Base-by-base conservation (phyloP, 768 basidiomycete genomes). In the Amyloporia xantha region DNA sequence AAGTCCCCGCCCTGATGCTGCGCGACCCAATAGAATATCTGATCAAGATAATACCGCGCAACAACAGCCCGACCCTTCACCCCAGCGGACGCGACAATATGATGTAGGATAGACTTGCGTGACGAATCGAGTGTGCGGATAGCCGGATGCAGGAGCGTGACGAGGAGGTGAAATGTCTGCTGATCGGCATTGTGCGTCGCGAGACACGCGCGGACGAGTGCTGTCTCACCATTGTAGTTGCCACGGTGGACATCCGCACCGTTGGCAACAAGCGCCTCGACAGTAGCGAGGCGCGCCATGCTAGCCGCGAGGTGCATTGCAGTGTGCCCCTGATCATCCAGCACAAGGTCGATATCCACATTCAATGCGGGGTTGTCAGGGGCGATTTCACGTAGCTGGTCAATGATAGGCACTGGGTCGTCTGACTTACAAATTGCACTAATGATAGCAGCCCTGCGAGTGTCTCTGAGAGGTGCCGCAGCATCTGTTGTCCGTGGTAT, bases 271-370 rank as follows among this genome's bases (percentile, higher is more conserved):
- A 99, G 76, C 9, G 81, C 78, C 21, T 80, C 77, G 15, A 90
- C 77, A 27, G 77, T 80, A 21, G 75, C 71, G 42, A 79, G 74
- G 19, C 89, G 78, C 0, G 84, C 89, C 43, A 97, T 73, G 38
- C 92, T 89, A 5, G 92, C 84, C 1, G 96, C 94, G 53, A 97
- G 77, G 63, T 99, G 96, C 12, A 99, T 73, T 9, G 94, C 86
- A 0, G 93, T 91, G 64, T 99, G 96, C 0, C 91, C 91, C 59
- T 92, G 86, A 54, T 96, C 91, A 59, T 99, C 96, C 36, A 99
- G 77, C 36, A 95, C 74, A n/a, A 78, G 74, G 61, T 98, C 88
- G 41, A 91, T 69, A 50, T 93, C 90, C 30, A 60, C 47, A 5
- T 65, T 60, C 15, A 60, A 48, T 20, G 64, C 60, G 13, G 67